A percentile compares a stretch with the other conserved stretches of the same genome.
Evolutionary conservation across 306 rosid species (phyloP).

Genomic region (Dryas octopetala): DNA sequence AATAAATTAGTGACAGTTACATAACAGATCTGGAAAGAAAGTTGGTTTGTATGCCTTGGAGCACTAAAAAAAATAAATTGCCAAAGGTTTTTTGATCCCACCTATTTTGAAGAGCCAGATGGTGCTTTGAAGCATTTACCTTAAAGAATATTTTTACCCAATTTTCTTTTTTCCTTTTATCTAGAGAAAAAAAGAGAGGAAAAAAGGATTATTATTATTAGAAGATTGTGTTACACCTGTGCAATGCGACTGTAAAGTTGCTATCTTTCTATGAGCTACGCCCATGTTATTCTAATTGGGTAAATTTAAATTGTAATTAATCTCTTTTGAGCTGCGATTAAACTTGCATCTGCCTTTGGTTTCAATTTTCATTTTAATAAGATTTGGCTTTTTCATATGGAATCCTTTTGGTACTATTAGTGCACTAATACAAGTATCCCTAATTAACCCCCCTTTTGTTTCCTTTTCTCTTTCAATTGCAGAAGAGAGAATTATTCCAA

Average conservation of each 20-base stretch:
- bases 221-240: not conserved
- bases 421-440: slow-evolving; percentile 20
- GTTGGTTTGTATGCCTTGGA: not conserved
- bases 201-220: not conserved
- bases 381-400: slow-evolving; percentile 28
- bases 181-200: not conserved
- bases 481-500: slow-evolving; percentile 95
- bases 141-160: not conserved
- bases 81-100: not conserved
- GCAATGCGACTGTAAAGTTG: not conserved
- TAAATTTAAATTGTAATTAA: not conserved
- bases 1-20: not conserved
- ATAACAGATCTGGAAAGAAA: not conserved
- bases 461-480: slow-evolving; percentile 19
- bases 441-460: slow-evolving; percentile 15
- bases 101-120: not conserved
- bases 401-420: slow-evolving; percentile 24
- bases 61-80: not conserved
- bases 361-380: not conserved
- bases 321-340: not conserved
- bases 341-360: not conserved
- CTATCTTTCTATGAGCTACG: not conserved
- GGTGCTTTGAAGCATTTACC: not conserved
- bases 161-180: not conserved
- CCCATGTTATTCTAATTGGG: not conserved